Conservation (phyloP, 2,329 filamentous ascomycete species). For the Sporothrix variecibatus region DNA sequence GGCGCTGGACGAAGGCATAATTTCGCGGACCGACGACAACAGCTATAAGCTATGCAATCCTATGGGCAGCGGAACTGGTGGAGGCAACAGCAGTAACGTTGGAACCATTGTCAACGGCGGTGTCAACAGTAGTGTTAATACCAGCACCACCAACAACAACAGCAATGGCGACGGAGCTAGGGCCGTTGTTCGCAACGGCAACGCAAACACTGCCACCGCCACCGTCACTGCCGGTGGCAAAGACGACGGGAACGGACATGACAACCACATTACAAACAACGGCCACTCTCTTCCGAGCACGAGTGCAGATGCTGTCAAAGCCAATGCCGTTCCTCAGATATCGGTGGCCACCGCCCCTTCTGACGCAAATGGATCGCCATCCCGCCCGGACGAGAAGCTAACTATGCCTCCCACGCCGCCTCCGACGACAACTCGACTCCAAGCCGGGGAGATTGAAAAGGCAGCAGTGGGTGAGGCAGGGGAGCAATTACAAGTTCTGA, state of each 20-base stretch:
- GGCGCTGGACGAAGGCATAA: constrained; percentile 65
- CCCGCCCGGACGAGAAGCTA: not conserved
- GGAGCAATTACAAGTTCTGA: not conserved
- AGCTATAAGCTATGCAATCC: constrained; percentile 57
- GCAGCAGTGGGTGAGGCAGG: not conserved
- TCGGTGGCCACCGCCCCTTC: not conserved
- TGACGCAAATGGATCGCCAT: not conserved
- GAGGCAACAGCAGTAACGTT: constrained; percentile 9
- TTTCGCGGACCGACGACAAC: constrained; percentile 58
- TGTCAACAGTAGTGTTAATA: not conserved
- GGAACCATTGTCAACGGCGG: not conserved
- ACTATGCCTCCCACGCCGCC: constrained; percentile 12
- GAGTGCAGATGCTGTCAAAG: not conserved
- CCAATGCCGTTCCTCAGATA: not conserved
- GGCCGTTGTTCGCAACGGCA: not conserved
- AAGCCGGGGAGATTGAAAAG: not conserved
- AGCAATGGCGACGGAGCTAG: not conserved
- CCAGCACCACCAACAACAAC: not conserved
- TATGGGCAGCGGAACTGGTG: constrained; percentile 36
- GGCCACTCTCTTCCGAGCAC: not conserved
- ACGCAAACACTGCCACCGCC: not conserved
- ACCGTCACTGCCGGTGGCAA: not conserved
- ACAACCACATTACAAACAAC: not conserved
- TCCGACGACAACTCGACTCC: not conserved
- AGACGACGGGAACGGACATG: not conserved